Base-by-base conservation (phyloP, 2,329 filamentous ascomycete species). In the Fusarium staphyleae region DNA sequence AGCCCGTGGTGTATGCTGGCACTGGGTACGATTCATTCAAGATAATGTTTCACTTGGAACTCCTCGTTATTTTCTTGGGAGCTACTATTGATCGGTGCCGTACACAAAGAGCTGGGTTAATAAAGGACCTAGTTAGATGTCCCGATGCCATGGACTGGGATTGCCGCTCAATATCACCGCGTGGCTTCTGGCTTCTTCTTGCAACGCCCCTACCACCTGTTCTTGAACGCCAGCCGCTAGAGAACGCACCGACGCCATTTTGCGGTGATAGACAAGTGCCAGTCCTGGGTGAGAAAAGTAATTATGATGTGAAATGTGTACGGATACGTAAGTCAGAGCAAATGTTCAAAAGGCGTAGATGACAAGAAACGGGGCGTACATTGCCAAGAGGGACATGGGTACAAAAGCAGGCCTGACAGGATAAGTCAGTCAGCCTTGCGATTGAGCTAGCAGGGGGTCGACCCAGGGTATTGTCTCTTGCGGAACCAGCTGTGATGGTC, bases 321-420 rank as follows among this genome's bases (percentile, higher is more conserved):
- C 39, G n/a, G n/a, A n/a, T n/a, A n/a, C n/a, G n/a, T n/a, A n/a
- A n/a, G n/a, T n/a, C n/a, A n/a, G n/a, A n/a, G n/a, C n/a, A n/a
- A n/a, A n/a, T n/a, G n/a, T n/a, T n/a, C n/a, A n/a, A 43, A 58
- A 57, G 57, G 57, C 52, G 52, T 36, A 26, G 19, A 37, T n/a
- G 57, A 60, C 57, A 58, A 42, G 34, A 46, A 26, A 43, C 16
- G 22, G 46, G 44, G 37, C 26, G 30, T n/a, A n/a, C 18, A 24
- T 36, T 49, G 44, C 45, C 53, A 47, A 52, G 28, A 52, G 41
- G 8, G 22, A 29, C 36, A 18, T 24, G 19, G 19, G n/a, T n/a
- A n/a, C n/a, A n/a, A n/a, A n/a, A n/a, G n/a, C n/a, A n/a, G n/a
- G n/a, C n/a, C n/a, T n/a, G n/a, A n/a, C n/a, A n/a, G n/a, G n/a